Evolutionary conservation across 2,329 filamentous ascomycete species (phyloP).

Genomic region (Cytospora schulzeri): DNA sequence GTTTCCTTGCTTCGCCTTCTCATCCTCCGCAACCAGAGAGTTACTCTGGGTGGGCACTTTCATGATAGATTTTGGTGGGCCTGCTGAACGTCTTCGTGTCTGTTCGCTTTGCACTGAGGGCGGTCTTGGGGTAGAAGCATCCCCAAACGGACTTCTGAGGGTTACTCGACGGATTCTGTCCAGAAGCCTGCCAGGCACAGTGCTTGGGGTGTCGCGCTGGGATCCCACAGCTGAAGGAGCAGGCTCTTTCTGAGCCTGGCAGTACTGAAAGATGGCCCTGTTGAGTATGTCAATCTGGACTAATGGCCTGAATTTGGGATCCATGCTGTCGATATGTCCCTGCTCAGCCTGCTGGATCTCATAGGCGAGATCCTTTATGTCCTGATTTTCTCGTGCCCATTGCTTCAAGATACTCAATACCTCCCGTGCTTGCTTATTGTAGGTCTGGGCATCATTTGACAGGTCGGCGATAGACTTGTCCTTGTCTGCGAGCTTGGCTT

Average conservation of each 20-base stretch:
- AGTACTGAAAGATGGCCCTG: conserved; percentile 17
- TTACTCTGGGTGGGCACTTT: conserved; percentile 3
- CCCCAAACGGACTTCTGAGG: conserved; percentile 18
- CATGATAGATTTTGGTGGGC: conserved; percentile 24
- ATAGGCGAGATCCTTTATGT: conserved; percentile 2
- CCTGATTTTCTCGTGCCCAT: conserved; percentile 8
- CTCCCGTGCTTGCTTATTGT: conserved; percentile 11
- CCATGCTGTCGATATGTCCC: conserved; percentile 2
- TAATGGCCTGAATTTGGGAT: conserved; percentile 21
- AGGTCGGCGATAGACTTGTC: conserved; percentile 15
- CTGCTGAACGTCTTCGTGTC: conserved; percentile 9
- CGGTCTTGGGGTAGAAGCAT: conserved; percentile 14
- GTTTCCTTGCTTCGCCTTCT: not conserved
- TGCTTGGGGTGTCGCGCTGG: not conserved
- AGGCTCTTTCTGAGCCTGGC: not conserved
- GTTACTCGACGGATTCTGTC: conserved; percentile 18
- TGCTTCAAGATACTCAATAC: conserved; percentile 17
- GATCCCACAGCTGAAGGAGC: not conserved
- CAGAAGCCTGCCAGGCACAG: not conserved
- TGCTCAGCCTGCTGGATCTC: conserved; percentile 4
- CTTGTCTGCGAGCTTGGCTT: conserved; percentile 7
- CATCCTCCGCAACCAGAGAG: not conserved
- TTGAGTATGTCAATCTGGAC: conserved; percentile 22
- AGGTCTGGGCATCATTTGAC: conserved; percentile 12
- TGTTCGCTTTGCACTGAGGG: conserved; percentile 24